These are phyloP conservation scores for Brassica carinata DNA, from an alignment of 345 rosid species.

Conservation along the genomic window DNA sequence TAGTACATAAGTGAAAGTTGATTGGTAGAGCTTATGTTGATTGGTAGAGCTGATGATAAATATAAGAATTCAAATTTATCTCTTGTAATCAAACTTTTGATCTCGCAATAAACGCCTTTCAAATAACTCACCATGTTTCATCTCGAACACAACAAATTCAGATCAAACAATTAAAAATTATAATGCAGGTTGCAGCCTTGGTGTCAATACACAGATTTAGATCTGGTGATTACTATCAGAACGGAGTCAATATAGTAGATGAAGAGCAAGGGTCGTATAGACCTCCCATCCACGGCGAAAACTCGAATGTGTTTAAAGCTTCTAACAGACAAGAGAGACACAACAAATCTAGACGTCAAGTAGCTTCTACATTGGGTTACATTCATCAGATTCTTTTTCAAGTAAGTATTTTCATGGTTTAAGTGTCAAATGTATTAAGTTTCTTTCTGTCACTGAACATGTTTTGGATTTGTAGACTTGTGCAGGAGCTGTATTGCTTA, in stretches of 20 bases:
- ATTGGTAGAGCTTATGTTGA: too few relatives aligned
- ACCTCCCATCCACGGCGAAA: conserved; percentile 49
- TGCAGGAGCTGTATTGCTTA: conserved; percentile 89
- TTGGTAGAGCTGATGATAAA: too few relatives aligned
- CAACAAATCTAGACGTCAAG: conserved; percentile 25
- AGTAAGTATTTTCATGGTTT: conserved; percentile 37
- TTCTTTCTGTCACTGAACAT: conserved; percentile 18
- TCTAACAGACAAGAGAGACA: conserved; percentile 37
- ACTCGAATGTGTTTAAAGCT: conserved; percentile 41
- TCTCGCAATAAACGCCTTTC: too few relatives aligned
- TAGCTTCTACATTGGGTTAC: conserved; percentile 55
- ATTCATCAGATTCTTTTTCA: conserved; percentile 73
- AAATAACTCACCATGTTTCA: too few relatives aligned
- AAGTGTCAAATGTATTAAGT: not conserved
- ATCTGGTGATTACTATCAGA: conserved; percentile 31
- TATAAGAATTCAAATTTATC: too few relatives aligned
- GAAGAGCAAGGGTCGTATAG: conserved; percentile 56
- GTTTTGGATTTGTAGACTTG: conserved; percentile 48
- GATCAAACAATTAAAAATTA: too few relatives aligned
- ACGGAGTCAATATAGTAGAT: conserved; percentile 34
- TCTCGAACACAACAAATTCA: too few relatives aligned
- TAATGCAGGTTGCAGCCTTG: conserved; percentile 68
- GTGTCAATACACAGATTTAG: conserved; percentile 66
- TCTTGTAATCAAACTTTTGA: too few relatives aligned
- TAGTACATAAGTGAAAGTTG: too few relatives aligned